Base-by-base conservation (phyloP, 805 yeast genomes). In the Jamesozyma jinghongensis region DNA sequence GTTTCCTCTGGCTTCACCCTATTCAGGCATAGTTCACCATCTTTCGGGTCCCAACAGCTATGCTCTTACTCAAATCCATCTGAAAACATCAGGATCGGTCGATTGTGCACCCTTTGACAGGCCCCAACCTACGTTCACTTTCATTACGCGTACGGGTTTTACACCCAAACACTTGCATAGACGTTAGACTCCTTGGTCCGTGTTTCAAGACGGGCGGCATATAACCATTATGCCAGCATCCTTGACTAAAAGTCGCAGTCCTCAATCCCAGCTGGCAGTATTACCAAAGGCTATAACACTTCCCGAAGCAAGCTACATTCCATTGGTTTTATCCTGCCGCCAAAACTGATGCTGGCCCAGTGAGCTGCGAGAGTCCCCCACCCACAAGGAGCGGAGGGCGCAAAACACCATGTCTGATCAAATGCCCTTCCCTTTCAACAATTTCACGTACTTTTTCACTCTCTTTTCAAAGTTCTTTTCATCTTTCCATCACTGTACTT, bases 401-500 rank as follows among this genome's bases (percentile, higher is more conserved):
- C 53, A 47, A 47, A 50, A 56, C 52, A 51, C 61, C 62, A 53
- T 52, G 67, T 58, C 63, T 62, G 67, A 56, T 57, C 61, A 59
- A 58, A 59, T 52, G 62, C 66, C 63, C 67, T 63, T 65, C 68
- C 67, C 66, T 62, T 61, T 64, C 65, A 63, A 61, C 66, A 62
- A 62, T 62, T 62, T 63, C 67, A 65, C 68, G 67, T 63, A 59
- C 67, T 63, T 55, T 62, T 64, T 62, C 67, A 63, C 68, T 63
- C 67, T 60, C 67, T 63, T 62, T 62, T 62, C 67, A 63, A 61
- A 61, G 66, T 63, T 54, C 67, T 62, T 64, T 63, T 63, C 67
- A 65, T 63, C 68, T 64, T 63, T 65, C 67, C 67, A 56, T 65
- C 67, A 65, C 68, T 61, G 67, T 65, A 63, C 68, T 63, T 65